phyloP scores from a whole-genome alignment of 805 yeast genomes.

The Torulaspora franciscae region DNA sequence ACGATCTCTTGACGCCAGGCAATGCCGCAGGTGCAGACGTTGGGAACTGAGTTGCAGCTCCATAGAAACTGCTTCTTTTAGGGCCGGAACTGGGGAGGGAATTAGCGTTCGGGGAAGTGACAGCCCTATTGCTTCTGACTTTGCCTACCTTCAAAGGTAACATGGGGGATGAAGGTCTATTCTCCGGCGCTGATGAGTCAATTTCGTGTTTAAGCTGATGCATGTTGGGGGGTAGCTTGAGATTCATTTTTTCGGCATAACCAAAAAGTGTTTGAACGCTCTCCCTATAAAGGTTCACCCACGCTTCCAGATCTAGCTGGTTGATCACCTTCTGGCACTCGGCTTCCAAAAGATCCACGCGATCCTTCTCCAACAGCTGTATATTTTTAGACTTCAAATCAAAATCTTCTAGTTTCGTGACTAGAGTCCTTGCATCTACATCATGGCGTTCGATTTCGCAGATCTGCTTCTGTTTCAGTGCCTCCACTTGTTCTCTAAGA shows the following conservation, averaged over 20 bases:
- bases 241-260: constrained; percentile 19
- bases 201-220: constrained; percentile 6
- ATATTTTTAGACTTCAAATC: constrained; percentile 12
- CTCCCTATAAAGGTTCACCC: constrained; percentile 19
- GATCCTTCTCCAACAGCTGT: constrained; percentile 11
- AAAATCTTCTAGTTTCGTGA: constrained; percentile 8
- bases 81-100: constrained; percentile 6
- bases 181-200: constrained; percentile 6
- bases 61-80: constrained; percentile 29
- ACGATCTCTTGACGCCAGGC: constrained; percentile 26
- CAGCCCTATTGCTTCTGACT: constrained; percentile 7
- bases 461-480: constrained; percentile 9
- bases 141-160: constrained; percentile 13
- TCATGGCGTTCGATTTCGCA: constrained; percentile 3
- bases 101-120: constrained; percentile 6
- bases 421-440: constrained; percentile 5
- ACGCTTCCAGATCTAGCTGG: constrained; percentile 17
- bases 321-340: constrained; percentile 10
- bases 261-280: constrained; percentile 17
- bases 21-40: constrained; percentile 18
- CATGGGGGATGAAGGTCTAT: background rate
- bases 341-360: constrained; percentile 9
- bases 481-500: constrained; percentile 10
- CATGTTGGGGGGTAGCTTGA: constrained; percentile 8
- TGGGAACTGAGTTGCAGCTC: constrained; percentile 17